Evolutionary conservation across 2,329 filamentous ascomycete species (phyloP), one percentile per base, ranked within the genome.

Genomic region (Trichophyton simii): DNA sequence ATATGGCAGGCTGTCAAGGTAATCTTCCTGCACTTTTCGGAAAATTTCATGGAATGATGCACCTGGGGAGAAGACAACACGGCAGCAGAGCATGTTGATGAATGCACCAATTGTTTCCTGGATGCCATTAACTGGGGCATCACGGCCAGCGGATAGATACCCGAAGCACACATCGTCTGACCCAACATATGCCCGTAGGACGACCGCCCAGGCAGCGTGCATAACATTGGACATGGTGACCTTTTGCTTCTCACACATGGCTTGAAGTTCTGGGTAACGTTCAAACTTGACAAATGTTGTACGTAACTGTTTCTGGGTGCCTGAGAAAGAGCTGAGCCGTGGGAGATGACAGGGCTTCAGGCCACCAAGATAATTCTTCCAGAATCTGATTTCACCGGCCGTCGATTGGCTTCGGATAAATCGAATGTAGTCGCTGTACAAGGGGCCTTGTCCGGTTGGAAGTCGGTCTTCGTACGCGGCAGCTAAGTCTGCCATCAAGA

Each of bases 21-120:
- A 66, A 38, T 63, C 63, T 42, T 62, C 59, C 44, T 66, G 65
- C 5, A 62, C 60, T 22, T 61, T 64, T 8, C 20, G 42, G 48
- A 66, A 58, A 41, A 64, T 52, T 44, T 63, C 58, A 46, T 58
- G 9, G 31, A 64, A 42, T 3, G 62, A 52, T 36, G 36, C 57
- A 34, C 46, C 36, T 3, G 44, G 52, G 31, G 52, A 57, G 42
- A 67, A 63, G 54, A 58, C 54, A 20, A 67, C 58, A 22, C 64
- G 65, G 55, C 65, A 71, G 9, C 65, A 67, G 7, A 72, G 66
- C 64, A 77, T 77, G 61, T 75, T 77, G 62, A 78, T 75, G 61
- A 77, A 75, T 3, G 76, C 70, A 0, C 77, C 76, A 46, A 77
- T 71, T 2, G 72, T 71, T 18, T 71, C 68, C 46, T 76, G 67